Evolutionary conservation across 805 yeast genomes (phyloP).

Genomic region (Priceomyces medius): DNA sequence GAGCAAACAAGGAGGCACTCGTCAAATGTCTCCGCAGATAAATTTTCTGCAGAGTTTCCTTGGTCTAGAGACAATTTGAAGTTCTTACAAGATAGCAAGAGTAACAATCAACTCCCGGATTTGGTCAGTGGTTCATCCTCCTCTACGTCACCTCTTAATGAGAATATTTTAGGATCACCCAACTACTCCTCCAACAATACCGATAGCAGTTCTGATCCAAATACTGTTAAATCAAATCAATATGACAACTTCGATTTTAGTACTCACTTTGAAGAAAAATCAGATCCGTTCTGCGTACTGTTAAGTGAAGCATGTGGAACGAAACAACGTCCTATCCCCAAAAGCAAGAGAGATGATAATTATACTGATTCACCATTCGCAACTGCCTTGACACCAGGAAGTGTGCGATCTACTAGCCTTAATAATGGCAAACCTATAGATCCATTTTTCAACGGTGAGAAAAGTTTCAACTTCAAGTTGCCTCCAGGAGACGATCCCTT

Average conservation of each 20-base stretch:
- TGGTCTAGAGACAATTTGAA: constrained; percentile 33
- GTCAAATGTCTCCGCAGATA: constrained; percentile 3
- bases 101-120: constrained; percentile 26
- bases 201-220: constrained; percentile 14
- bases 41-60: constrained; percentile 56
- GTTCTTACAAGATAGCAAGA: constrained; percentile 4
- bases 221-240: constrained; percentile 12
- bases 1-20: constrained; percentile 6
- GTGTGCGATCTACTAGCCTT: constrained; percentile 5
- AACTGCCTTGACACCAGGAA: constrained; percentile 18
- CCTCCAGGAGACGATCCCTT: constrained; percentile 37
- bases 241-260: constrained; percentile 17
- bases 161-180: constrained; percentile 33
- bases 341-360: constrained; percentile 19
- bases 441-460: constrained; percentile 16
- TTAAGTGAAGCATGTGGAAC: constrained; percentile 84
- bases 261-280: constrained; percentile 59
- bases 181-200: constrained; percentile 20
- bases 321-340: constrained; percentile 65
- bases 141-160: constrained; percentile 40
- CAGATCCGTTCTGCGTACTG: constrained; percentile 71
- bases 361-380: constrained; percentile 21
- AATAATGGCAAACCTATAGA: constrained; percentile 14
- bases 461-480: constrained; percentile 12
- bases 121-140: constrained; percentile 36